Base-by-base conservation (phyloP, 768 basidiomycete genomes). In the Royoungia palumana region DNA sequence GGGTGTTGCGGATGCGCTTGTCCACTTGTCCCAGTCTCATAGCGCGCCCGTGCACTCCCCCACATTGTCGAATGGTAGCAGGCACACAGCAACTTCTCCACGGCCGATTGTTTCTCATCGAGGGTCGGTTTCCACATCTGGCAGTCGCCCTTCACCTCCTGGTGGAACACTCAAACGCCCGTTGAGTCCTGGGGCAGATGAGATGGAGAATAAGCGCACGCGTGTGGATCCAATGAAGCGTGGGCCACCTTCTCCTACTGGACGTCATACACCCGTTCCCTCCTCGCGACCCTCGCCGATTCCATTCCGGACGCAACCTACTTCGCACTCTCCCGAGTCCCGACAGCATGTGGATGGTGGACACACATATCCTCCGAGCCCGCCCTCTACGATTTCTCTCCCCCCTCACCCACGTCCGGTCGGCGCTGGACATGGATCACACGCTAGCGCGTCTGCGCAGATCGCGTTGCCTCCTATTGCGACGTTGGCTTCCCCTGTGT, bases 1-100 rank as follows among this genome's bases (percentile, higher is more conserved):
- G 66, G 89, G 87, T 21, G 88, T 83, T n/a, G 82, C 89, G 5
- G 91, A 92, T 56, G 81, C 89, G 0, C 71, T 96, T 28, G 89
- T 96, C 68, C 81, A 78, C 2, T 74, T 96, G 6, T 67, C 49
- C 69, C 85, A 57, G 54, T 70, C 67, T 55, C 75, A 66, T 46
- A 51, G 50, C 38, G 67, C 55, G 22, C 47, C 54, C 32, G 30
- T 44, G 25, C 80, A 81, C 41, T 82, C 84, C 0, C 81, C 82
- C 1, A 79, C 81, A 6, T 68, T 80, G 34, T 83, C 82, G 5
- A 74, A 75, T 27, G 78, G 81, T 9, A 80, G 79, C 57, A 71
- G 81, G 22, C 77, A 78, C 17, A 66, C 56, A 64, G 74, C 40
- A 66, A 78, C 63, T 65, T 79, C 50, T 66, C 81, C 58, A 65